These are phyloP conservation scores for Ustanciosporium gigantosporum DNA, from an alignment of 1,284 basidiomycete species.

Conservation along the genomic window DNA sequence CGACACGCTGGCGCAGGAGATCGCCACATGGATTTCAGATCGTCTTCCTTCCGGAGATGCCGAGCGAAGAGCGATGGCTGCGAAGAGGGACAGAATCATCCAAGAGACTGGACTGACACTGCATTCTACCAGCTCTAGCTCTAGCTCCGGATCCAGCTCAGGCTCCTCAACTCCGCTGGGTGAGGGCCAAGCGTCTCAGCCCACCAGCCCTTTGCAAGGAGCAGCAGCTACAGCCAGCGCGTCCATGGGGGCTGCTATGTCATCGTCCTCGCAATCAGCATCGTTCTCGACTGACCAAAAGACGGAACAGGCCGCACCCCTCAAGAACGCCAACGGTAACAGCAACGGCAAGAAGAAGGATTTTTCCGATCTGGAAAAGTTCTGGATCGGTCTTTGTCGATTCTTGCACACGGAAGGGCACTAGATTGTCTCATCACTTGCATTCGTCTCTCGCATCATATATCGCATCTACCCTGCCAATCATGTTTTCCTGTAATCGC, in stretches of 20 bases:
- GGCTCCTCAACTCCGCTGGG: not conserved
- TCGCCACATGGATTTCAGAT: constrained; percentile 56
- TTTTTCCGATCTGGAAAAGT: constrained; percentile 42
- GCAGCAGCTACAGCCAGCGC: no score
- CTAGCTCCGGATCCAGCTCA: no score
- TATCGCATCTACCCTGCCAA: no score
- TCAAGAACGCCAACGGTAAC: not conserved
- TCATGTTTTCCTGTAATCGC: no score
- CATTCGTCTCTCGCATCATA: not conserved
- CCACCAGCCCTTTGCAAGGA: not conserved
- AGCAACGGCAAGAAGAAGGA: constrained; percentile 2
- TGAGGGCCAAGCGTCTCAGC: not conserved
- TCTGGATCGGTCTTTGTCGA: constrained; percentile 57
- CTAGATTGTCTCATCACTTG: constrained; percentile 6
- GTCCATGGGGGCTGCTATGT: not conserved
- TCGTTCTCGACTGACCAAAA: constrained; percentile 10
- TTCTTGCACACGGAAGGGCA: constrained; percentile 52
- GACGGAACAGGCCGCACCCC: not conserved
- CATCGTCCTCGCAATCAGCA: constrained; percentile 2
- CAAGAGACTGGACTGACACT: constrained; percentile 18
- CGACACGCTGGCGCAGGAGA: constrained; percentile 44
- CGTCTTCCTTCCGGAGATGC: constrained; percentile 46
- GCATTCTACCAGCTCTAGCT: constrained; percentile 10
- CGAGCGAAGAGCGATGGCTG: constrained; percentile 40
- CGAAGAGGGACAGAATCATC: constrained; percentile 17